Percentiles rank a stretch among this genome's conserved stretches.
phyloP scores from a whole-genome alignment of 192 early-diverging fungal species.

The Cetraspora pellucida region DNA sequence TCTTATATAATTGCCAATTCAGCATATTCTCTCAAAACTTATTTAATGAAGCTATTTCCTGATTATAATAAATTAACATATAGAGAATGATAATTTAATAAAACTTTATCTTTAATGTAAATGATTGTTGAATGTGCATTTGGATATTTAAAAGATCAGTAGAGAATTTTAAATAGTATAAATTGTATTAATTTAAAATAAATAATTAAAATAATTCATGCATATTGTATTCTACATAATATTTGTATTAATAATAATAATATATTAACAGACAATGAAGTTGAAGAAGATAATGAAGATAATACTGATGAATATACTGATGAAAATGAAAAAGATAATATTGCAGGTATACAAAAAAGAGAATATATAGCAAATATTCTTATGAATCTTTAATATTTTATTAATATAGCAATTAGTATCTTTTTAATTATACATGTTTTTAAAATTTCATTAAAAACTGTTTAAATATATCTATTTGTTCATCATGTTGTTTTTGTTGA shows the following conservation, averaged over 20 bases:
- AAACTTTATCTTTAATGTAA: not conserved
- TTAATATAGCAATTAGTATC: too few species aligned
- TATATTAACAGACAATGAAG: not conserved
- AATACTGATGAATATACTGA: not conserved
- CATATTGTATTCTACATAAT: conserved; percentile 1
- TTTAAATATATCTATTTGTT: too few species aligned
- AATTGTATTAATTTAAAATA: not conserved
- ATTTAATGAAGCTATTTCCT: not conserved
- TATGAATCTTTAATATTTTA: too few species aligned
- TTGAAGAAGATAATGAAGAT: not conserved
- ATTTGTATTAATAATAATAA: not conserved
- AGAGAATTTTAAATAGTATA: not conserved
- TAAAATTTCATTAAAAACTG: too few species aligned
- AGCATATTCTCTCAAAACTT: not conserved
- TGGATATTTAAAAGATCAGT: not conserved
- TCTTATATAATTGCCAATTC: not conserved
- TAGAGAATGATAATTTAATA: not conserved
- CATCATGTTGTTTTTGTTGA: too few species aligned
- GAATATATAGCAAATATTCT: too few species aligned
- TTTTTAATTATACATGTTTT: too few species aligned
- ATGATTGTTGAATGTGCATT: conserved; percentile 5
- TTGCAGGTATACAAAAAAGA: too few species aligned
- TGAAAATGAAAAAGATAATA: conserved; percentile 13
- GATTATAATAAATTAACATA: not conserved
- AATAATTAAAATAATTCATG: not conserved